A percentile compares a stretch with the other conserved stretches of the same genome.
These are phyloP conservation scores for Berberis thunbergii DNA, from an alignment of 164 flowering plant species.

Conservation along the genomic window DNA sequence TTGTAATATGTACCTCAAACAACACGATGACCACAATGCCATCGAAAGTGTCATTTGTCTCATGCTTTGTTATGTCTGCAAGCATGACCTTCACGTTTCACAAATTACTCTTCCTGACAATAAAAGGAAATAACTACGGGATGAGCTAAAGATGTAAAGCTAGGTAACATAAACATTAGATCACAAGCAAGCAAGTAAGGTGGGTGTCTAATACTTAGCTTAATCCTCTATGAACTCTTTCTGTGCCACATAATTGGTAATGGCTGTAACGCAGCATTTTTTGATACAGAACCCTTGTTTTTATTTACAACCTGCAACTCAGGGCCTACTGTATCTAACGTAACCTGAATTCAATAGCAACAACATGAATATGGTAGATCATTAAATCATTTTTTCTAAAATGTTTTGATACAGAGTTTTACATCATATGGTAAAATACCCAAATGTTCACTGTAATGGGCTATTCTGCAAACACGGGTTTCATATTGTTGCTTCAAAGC, in stretches of 20 bases:
- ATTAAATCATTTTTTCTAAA: too few species aligned
- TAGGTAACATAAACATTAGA: neutral
- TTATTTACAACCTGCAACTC: too few species aligned
- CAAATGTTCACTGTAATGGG: too few species aligned
- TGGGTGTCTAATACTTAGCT: neutral
- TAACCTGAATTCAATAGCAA: too few species aligned
- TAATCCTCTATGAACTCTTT: conserved; percentile 7
- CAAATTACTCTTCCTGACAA: conserved; percentile 1
- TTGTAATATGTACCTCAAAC: conserved; percentile 4
- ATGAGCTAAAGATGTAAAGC: neutral
- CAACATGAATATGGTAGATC: too few species aligned
- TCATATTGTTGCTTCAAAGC: too few species aligned
- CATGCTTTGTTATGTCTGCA: conserved; percentile 1
- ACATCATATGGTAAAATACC: too few species aligned
- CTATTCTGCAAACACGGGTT: too few species aligned
- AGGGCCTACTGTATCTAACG: too few species aligned
- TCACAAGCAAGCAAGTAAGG: too few species aligned
- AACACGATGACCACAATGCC: conserved; percentile 4
- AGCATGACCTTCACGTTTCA: conserved; percentile 5
- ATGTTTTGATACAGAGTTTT: too few species aligned
- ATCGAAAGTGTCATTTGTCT: conserved; percentile 4
- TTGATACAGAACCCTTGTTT: neutral
- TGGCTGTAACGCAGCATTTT: neutral
- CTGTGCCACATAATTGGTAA: conserved; percentile 3
- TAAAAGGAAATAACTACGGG: neutral